Base-by-base conservation (phyloP, 2,329 filamentous ascomycete genomes). In the Lecanicillium sp. region DNA sequence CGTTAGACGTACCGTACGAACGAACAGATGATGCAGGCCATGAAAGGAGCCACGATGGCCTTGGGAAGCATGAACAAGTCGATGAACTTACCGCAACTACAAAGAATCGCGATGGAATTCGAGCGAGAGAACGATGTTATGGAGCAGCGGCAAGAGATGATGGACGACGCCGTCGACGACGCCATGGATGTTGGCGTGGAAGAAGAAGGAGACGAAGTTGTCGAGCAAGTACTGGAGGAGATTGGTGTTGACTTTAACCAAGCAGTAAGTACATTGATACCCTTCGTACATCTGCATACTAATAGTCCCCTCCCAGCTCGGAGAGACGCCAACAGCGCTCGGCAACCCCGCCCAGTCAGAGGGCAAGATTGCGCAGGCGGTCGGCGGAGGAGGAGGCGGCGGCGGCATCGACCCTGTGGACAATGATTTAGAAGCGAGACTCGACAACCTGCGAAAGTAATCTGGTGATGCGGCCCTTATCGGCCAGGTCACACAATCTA, bases 11-110 rank as follows among this genome's bases (percentile, higher is more conserved):
- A 97, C 55, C 84, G 93, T 55, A 96, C 90, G 56, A 98, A 98
- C 67, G 93, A 98, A 67, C 91, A 97, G 69, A 98, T 98, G 93
- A 96, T 96, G 90, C 89, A 95, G 68, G 93, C 90, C 8, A 97
- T 98, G 93, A 98, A 96, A 69, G 93, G 93, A 27, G 93, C 93
- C 4, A 97, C 93, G 1, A 83, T 85, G 68, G 84, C 95, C 3
- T 74, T 98, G 7, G 90, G 90, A 47, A 94, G 87, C 71, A 98
- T 98, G 93, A 98, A 98, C 68, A 80, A 87, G 55, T 88, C 88
- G 54, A 97, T 97, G 90, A 97, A 98, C 63, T 81, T 98, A 3
- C 93, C 93, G 1, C 90, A 90, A 15, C 74, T 98, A 27, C 91
- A 97, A 66, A 83, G 91, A 50, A 98, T 98, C 63, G 91, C 93